A percentile compares a stretch with the other conserved stretches of the same genome.
phyloP scores from a whole-genome alignment of 306 rosid species.

The Prinsepia uniflora region DNA sequence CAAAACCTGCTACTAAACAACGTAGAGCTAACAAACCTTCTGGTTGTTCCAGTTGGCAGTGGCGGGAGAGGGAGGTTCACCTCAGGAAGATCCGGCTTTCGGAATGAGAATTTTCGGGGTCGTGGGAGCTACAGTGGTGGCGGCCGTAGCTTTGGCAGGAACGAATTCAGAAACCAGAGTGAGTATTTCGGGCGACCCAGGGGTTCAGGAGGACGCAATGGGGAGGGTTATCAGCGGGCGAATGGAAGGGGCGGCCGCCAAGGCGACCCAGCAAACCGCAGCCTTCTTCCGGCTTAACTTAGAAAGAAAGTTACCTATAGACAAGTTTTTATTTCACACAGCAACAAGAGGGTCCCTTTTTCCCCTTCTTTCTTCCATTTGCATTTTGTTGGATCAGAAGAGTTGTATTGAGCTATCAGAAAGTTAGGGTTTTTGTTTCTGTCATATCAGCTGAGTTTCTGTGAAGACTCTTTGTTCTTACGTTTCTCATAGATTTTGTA shows the following conservation, averaged over 20 bases:
- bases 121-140: constrained; percentile 75
- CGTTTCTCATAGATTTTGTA: constrained; percentile 3
- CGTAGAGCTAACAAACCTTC: constrained; percentile 21
- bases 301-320: too few relatives aligned
- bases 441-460: constrained; percentile 28
- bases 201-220: constrained; percentile 45
- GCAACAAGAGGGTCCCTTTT: constrained; percentile 15
- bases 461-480: constrained; percentile 25
- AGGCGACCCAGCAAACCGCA: constrained; percentile 45
- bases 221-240: constrained; percentile 64
- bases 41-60: constrained; percentile 49
- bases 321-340: constrained; percentile 37
- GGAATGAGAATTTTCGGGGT: constrained; percentile 63
- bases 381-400: constrained; percentile 9
- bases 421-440: constrained; percentile 32
- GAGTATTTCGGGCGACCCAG: constrained; percentile 65
- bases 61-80: constrained; percentile 87
- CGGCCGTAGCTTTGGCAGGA: constrained; percentile 72
- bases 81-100: constrained; percentile 74
- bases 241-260: constrained; percentile 77
- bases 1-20: not conserved
- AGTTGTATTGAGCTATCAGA: constrained; percentile 27
- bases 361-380: constrained; percentile 3
- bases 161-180: constrained; percentile 81
- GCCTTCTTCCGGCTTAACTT: constrained; percentile 34